Conservation (phyloP, 352 stramenopile species). For the Plasmopara viticola region DNA sequence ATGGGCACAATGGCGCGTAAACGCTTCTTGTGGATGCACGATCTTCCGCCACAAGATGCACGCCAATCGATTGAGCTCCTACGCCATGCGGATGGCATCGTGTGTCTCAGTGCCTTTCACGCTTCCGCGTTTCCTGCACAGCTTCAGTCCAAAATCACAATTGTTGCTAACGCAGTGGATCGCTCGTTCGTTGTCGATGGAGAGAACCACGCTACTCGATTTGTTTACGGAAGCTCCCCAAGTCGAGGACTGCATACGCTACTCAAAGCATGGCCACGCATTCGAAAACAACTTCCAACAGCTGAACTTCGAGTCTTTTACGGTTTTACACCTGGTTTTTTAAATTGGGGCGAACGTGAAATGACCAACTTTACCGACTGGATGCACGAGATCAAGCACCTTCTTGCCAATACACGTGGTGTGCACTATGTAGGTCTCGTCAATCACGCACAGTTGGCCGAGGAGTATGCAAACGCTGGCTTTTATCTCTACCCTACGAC, state of each 20-base stretch:
- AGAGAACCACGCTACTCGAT: conserved; percentile 44
- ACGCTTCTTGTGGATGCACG: conserved; percentile 82
- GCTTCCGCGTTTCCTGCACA: conserved; percentile 36
- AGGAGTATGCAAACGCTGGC: conserved; percentile 59
- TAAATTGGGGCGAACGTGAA: conserved; percentile 43
- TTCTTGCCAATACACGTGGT: conserved; percentile 27
- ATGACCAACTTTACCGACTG: conserved; percentile 56
- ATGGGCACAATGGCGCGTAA: conserved; percentile 31
- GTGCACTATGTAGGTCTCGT: conserved; percentile 80
- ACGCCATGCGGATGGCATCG: conserved; percentile 49
- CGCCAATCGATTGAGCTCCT: conserved; percentile 36
- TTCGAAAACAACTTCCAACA: conserved; percentile 43
- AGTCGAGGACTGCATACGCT: conserved; percentile 69
- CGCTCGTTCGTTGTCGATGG: conserved; percentile 51
- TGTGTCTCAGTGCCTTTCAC: conserved; percentile 82
- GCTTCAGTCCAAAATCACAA: conserved; percentile 42
- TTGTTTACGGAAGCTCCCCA: conserved; percentile 85
- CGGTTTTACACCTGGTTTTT: conserved; percentile 77
- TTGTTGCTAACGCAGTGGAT: conserved; percentile 77
- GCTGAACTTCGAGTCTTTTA: conserved; percentile 84
- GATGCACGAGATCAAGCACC: conserved; percentile 40
- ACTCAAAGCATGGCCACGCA: conserved; percentile 63
- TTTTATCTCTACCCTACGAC: conserved; percentile 90
- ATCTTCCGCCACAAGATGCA: conserved; percentile 38
- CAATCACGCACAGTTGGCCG: conserved; percentile 59